Percentiles rank a stretch among this genome's conserved stretches.
Conservation (phyloP, 129 eudicot genomes). For the Smallanthus sonchifolius region DNA sequence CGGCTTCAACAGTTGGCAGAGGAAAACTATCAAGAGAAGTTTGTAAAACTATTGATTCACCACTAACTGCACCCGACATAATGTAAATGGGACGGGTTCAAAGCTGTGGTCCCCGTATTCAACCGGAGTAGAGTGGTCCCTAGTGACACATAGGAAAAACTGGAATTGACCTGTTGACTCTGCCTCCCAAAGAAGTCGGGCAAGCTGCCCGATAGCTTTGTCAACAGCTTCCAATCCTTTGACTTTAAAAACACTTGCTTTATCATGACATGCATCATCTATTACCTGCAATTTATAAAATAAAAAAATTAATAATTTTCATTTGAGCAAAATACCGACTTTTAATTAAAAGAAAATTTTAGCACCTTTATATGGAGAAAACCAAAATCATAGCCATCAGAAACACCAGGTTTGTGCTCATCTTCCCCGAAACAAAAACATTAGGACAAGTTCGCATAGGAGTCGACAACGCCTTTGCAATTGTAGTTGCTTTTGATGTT, state of each 20-base stretch:
- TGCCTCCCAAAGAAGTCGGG: constrained; percentile 77
- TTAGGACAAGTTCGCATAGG: constrained; percentile 64
- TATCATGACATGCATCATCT: constrained; percentile 98
- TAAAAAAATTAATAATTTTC: background rate
- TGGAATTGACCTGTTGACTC: constrained; percentile 61
- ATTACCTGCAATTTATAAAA: constrained; percentile 59
- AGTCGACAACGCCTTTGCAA: constrained; percentile 81
- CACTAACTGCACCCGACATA: constrained; percentile 80
- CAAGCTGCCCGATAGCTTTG: constrained; percentile 86
- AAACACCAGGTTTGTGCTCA: constrained; percentile 82
- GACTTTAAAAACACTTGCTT: constrained; percentile 81
- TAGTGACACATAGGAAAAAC: constrained; percentile 77
- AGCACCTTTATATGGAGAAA: constrained; percentile 88
- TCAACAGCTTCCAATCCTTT: constrained; percentile 94
- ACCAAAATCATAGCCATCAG: constrained; percentile 95
- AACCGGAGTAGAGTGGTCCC: constrained; percentile 97
- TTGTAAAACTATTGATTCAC: constrained; percentile 47
- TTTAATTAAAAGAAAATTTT: background rate
- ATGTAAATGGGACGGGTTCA: constrained; percentile 83
- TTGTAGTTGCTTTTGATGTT: constrained; percentile 89
- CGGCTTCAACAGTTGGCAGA: constrained; percentile 58
- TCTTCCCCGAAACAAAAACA: constrained; percentile 95
- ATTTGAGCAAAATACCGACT: background rate
- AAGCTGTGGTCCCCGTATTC: constrained; percentile 98
- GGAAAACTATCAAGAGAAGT: constrained; percentile 78